Base-by-base conservation (phyloP, 2,329 filamentous ascomycete species). In the Diaporthe sp. region DNA sequence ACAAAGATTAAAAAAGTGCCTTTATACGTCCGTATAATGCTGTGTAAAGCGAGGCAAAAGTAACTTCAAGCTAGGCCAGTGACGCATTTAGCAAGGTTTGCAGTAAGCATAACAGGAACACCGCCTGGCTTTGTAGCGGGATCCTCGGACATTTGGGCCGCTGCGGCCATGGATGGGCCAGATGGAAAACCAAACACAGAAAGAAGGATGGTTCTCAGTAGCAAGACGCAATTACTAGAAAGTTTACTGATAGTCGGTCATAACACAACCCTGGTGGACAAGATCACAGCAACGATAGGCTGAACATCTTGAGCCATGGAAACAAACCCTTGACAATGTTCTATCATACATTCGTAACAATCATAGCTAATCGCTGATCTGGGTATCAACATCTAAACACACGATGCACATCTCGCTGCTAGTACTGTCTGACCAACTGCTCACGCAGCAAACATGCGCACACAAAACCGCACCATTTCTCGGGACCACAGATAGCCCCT, bases 311-410 rank as follows among this genome's bases (percentile, higher is more conserved):
- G 1, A 4, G 19, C 7, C 19, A 25, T 42, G 17, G 6, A 12
- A 44, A 42, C 1, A 17, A 42, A n/a, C 6, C 9, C 3, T 25
- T 22, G 15, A 62, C 19, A 4, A 62, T 9, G 3, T 0, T 62
- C 22, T 42, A 42, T 65, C 15, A 25, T 34, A 65, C 61, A 44
- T 28, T 49, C 42, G 4, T 49, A 25, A 34, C 6, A 2, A 46
- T n/a, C 42, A 1, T 31, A 13, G 19, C 25, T 10, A 19, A 22
- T 46, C 8, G 25, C 39, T 46, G 15, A 2, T 19, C 39, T 31
- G n/a, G 59, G 59, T 44, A 65, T 65, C 39, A 34, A 65, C n/a
- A 22, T 46, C 17, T 22, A 65, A 65, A 65, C 25, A 31, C 17
- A 31, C 59, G 19, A 7, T 9, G 17, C 25, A 46, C 42, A 34